Evolutionary conservation across 805 yeast genomes (phyloP).

Genomic region (Maudiozyma serrabonitensis): DNA sequence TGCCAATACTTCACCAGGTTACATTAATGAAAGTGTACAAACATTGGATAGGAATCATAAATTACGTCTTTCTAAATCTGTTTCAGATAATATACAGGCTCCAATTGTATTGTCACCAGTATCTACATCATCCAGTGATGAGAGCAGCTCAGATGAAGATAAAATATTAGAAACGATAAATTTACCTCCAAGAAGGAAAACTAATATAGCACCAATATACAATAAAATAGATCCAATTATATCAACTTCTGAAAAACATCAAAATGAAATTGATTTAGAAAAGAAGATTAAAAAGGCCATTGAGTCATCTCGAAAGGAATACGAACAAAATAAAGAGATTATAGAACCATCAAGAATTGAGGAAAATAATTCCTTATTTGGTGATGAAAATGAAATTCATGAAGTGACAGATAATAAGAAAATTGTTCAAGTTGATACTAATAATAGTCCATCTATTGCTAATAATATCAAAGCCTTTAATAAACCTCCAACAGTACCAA

Average conservation of each 20-base stretch:
- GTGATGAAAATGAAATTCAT: background rate
- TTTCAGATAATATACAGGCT: background rate
- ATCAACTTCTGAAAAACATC: background rate
- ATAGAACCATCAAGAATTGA: constrained; percentile 1
- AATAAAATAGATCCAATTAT: background rate
- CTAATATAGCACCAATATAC: constrained; percentile 1
- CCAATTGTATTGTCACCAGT: background rate
- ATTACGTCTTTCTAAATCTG: background rate
- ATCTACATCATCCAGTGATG: background rate
- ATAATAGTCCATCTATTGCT: background rate
- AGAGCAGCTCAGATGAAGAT: constrained; percentile 2
- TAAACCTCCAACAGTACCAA: background rate
- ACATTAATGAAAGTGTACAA: background rate
- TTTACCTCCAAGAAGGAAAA: constrained; percentile 3
- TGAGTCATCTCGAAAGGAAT: background rate
- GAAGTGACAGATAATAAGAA: background rate
- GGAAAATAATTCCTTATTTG: background rate
- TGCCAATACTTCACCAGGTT: background rate
- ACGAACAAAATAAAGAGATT: background rate
- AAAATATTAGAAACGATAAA: constrained; percentile 8
- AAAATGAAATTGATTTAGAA: background rate
- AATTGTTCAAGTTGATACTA: background rate
- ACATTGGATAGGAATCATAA: background rate
- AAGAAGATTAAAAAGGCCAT: constrained; percentile 1
- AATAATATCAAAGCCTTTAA: background rate